Percentiles rank a stretch among this genome's conserved stretches.
Conservation (phyloP, 306 rosid genomes). For the Cucumis cinereus region DNA sequence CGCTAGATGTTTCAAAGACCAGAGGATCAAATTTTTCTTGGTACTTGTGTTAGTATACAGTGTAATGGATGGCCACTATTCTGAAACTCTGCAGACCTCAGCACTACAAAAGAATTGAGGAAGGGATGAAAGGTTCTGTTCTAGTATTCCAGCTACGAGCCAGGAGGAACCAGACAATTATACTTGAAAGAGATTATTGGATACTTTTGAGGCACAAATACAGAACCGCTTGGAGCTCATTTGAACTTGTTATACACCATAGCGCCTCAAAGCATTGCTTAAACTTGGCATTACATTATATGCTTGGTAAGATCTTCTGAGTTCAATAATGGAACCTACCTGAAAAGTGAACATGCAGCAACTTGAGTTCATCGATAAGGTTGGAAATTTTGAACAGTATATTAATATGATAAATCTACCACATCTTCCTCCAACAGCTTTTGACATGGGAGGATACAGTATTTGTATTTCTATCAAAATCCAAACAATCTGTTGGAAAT, state of each 20-base stretch:
- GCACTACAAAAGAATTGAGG: not conserved
- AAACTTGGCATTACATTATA: conserved; percentile 94
- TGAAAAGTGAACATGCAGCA: conserved; percentile 45
- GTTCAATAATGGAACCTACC: conserved; percentile 97
- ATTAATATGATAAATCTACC: not conserved
- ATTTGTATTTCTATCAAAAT: not conserved
- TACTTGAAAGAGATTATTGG: not conserved
- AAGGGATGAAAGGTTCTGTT: not conserved
- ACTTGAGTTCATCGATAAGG: not conserved
- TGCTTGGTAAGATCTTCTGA: conserved; percentile 95
- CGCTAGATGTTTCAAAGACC: not conserved
- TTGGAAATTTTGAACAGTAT: not conserved
- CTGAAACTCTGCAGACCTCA: not conserved
- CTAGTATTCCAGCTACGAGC: not conserved
- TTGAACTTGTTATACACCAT: conserved; percentile 82
- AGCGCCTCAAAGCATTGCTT: conserved; percentile 84
- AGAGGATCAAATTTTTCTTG: not conserved
- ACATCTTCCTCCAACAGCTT: not conserved
- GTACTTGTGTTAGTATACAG: not conserved
- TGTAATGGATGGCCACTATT: not conserved
- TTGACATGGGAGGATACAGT: not conserved
- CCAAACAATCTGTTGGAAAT: not conserved
- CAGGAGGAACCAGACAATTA: not conserved
- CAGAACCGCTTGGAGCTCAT: conserved; percentile 40
- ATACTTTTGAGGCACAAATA: conserved; percentile 14